Conservation (phyloP, 768 basidiomycete genomes). For the Rhodocollybia butyracea region DNA sequence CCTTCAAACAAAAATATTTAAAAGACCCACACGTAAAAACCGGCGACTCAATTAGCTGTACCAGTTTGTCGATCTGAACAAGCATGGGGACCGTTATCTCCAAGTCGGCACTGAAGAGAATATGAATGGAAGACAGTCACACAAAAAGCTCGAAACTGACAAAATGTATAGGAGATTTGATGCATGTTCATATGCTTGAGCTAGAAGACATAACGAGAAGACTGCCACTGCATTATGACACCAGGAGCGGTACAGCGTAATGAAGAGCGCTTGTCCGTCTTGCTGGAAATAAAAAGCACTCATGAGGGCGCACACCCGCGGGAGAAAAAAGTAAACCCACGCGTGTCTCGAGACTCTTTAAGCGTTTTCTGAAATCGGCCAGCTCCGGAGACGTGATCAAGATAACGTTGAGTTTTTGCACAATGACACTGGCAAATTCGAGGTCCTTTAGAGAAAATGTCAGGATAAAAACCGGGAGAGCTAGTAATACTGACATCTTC, state of each 20-base stretch:
- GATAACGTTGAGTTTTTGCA: conserved; percentile 96
- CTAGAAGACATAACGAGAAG: conserved; percentile 92
- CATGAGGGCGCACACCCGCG: not conserved
- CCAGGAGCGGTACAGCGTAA: conserved; percentile 94
- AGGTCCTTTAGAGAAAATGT: conserved; percentile 60
- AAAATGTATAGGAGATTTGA: conserved; percentile 95
- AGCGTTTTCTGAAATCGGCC: conserved; percentile 87
- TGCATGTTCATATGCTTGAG: conserved; percentile 98
- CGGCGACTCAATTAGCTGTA: conserved; percentile 96
- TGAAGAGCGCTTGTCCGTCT: conserved; percentile 96
- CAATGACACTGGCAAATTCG: conserved; percentile 96
- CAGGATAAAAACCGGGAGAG: not conserved
- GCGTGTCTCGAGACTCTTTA: conserved; percentile 91
- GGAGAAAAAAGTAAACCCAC: conserved; percentile 39
- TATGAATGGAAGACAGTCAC: no score
- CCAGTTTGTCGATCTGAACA: conserved; percentile 96
- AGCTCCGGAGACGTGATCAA: conserved; percentile 95
- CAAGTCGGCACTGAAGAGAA: conserved; percentile 83
- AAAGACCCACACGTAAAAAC: conserved; percentile 86
- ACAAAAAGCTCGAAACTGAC: no score
- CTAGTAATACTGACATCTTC: conserved; percentile 69
- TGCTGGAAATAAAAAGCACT: conserved; percentile 41
- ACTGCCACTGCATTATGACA: conserved; percentile 98
- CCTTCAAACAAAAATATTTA: not conserved
- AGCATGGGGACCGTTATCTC: conserved; percentile 94